phyloP scores from a whole-genome alignment of 768 basidiomycete genomes.

The Aureoboletus auriporus region DNA sequence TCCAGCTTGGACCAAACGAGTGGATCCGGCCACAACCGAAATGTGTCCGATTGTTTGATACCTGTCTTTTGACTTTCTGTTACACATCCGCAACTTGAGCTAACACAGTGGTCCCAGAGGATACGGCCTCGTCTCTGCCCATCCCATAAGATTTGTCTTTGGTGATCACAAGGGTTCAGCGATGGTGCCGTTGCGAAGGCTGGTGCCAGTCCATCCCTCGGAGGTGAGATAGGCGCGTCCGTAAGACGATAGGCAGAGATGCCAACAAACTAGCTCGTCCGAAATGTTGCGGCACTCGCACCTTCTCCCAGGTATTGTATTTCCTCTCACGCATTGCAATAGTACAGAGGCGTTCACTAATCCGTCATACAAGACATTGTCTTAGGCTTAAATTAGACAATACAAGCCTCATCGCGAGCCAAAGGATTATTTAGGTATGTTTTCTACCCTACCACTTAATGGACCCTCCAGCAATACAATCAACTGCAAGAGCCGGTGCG shows the following conservation, averaged over 20 bases:
- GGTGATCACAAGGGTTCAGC: conserved; percentile 76
- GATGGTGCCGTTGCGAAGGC: conserved; percentile 80
- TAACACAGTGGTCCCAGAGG: conserved; percentile 95
- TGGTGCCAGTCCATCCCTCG: conserved; percentile 87
- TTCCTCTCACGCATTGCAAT: conserved; percentile 76
- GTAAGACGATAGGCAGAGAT: conserved; percentile 18
- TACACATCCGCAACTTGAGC: too few species aligned
- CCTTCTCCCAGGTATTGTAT: conserved; percentile 80
- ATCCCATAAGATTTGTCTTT: conserved; percentile 83
- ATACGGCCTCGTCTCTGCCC: conserved; percentile 92
- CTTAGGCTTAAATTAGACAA: too few species aligned
- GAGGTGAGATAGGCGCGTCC: conserved; percentile 67
- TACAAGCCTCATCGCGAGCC: conserved; percentile 66
- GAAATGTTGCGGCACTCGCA: conserved; percentile 42
- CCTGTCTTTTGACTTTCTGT: too few species aligned
- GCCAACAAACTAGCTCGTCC: not conserved
- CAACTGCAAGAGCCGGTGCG: conserved; percentile 79
- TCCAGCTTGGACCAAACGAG: too few species aligned
- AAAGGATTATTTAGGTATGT: conserved; percentile 48
- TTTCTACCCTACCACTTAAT: conserved; percentile 58
- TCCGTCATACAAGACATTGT: not conserved
- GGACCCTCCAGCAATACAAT: conserved; percentile 63
- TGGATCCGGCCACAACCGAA: too few species aligned
- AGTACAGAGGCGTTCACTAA: conserved; percentile 50
- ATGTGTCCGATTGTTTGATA: too few species aligned